A percentile compares a stretch with the other conserved stretches of the same genome.
phyloP scores from a whole-genome alignment of 371 early-diverging fungal species.

The Circinella minor region DNA sequence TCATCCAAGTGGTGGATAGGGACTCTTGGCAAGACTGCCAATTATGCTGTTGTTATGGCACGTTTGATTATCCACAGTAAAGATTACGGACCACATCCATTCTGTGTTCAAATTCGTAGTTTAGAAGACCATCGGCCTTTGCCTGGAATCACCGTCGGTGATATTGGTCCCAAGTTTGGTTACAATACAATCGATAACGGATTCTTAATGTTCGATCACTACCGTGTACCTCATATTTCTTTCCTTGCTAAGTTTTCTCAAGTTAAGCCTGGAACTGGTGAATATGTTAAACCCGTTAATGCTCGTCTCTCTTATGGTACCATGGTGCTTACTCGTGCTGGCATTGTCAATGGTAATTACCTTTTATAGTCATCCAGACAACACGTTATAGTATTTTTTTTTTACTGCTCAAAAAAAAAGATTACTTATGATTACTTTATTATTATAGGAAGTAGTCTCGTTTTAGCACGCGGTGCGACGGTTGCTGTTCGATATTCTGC shows the following conservation, averaged over 20 bases:
- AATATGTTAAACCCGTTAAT: conserved; percentile 70
- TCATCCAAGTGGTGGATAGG: conserved; percentile 93
- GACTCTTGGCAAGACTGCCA: conserved; percentile 69
- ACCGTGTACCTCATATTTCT: conserved; percentile 78
- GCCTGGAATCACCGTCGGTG: conserved; percentile 85
- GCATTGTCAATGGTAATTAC: too few species aligned
- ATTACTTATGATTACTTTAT: too few species aligned
- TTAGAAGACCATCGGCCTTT: conserved; percentile 74
- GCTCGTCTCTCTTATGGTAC: conserved; percentile 67
- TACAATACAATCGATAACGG: conserved; percentile 87
- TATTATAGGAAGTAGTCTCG: too few species aligned
- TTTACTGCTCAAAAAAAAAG: too few species aligned
- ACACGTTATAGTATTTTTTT: too few species aligned
- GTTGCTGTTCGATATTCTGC: conserved; percentile 55
- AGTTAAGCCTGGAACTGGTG: conserved; percentile 69
- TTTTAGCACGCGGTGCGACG: conserved; percentile 19
- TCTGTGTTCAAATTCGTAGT: conserved; percentile 87
- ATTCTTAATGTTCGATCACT: conserved; percentile 76
- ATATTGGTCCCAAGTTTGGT: conserved; percentile 80
- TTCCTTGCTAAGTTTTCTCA: conserved; percentile 84
- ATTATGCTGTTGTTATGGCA: conserved; percentile 89
- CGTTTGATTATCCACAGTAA: conserved; percentile 80
- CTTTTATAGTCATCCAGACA: neutral
- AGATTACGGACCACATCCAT: conserved; percentile 83
- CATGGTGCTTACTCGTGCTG: conserved; percentile 22